A percentile compares a stretch with the other conserved stretches of the same genome.
Conservation (phyloP, 257 asterid species). For the Eucommia ulmoides region DNA sequence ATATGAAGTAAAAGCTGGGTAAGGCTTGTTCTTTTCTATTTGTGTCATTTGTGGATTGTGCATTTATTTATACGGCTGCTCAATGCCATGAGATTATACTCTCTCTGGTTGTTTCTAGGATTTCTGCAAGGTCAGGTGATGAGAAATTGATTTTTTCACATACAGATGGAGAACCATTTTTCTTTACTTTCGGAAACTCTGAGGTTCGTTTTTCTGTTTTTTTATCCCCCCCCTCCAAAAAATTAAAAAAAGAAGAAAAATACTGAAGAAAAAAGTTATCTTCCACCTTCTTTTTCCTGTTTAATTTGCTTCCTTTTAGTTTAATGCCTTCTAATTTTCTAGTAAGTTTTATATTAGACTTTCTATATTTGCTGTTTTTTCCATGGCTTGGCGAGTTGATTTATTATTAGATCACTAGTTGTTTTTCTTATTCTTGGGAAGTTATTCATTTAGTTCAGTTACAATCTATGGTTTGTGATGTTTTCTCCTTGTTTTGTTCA, state of each 20-base stretch:
- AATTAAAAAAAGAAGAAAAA: too few relatives aligned
- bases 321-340: background rate
- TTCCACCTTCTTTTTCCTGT: background rate
- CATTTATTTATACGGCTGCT: background rate
- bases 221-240: background rate
- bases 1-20: slow-evolving; percentile 89
- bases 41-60: slow-evolving; percentile 5
- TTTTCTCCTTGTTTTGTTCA: too few relatives aligned
- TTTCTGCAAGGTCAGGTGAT: slow-evolving; percentile 70
- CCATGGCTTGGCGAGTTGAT: too few relatives aligned
- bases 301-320: background rate
- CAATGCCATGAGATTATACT: background rate
- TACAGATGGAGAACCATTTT: slow-evolving; percentile 60
- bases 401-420: too few relatives aligned
- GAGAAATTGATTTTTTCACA: slow-evolving; percentile 52
- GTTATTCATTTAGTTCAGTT: too few relatives aligned
- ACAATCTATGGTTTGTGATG: too few relatives aligned
- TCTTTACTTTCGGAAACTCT: slow-evolving; percentile 82
- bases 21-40: slow-evolving; percentile 15
- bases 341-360: background rate
- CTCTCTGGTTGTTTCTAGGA: slow-evolving; percentile 32
- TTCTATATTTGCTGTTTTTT: background rate
- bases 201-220: slow-evolving; percentile 30
- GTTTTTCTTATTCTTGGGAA: too few relatives aligned
- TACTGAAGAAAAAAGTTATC: background rate